These are phyloP conservation scores for Hortiboletus campestris DNA, from an alignment of 768 basidiomycete species.

Conservation along the genomic window DNA sequence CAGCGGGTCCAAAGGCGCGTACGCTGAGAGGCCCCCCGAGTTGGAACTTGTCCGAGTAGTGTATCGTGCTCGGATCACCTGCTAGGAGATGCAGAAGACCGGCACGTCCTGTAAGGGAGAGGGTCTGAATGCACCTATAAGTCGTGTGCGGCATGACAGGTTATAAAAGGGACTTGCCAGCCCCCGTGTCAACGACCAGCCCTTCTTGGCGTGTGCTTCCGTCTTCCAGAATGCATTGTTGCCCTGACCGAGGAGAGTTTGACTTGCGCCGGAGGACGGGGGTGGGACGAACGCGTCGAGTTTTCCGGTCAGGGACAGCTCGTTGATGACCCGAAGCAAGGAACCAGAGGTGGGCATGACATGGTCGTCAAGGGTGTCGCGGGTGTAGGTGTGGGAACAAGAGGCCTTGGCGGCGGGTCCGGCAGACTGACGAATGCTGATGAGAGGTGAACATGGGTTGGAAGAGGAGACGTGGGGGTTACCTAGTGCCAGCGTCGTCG, in stretches of 20 bases:
- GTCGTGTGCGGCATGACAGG: background rate
- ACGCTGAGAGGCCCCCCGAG: slow-evolving; percentile 89
- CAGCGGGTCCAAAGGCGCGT: slow-evolving; percentile 70
- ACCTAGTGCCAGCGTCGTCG: slow-evolving; percentile 83
- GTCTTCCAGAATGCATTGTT: slow-evolving; percentile 29
- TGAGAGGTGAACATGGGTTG: slow-evolving; percentile 1
- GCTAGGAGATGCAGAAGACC: slow-evolving; percentile 70
- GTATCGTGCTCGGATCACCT: slow-evolving; percentile 36
- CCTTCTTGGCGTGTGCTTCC: slow-evolving; percentile 20
- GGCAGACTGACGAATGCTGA: slow-evolving; percentile 81
- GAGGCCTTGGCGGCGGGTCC: slow-evolving; percentile 82
- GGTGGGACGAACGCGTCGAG: slow-evolving; percentile 17
- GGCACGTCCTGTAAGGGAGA: slow-evolving; percentile 69
- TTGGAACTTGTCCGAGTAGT: slow-evolving; percentile 86
- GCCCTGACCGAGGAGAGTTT: slow-evolving; percentile 18
- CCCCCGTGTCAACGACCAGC: slow-evolving; percentile 22
- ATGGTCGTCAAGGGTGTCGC: slow-evolving; percentile 44
- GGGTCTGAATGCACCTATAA: slow-evolving; percentile 46
- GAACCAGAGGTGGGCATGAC: slow-evolving; percentile 28
- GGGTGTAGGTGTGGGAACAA: slow-evolving; percentile 70
- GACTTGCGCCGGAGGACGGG: background rate
- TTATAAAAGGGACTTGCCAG: slow-evolving; percentile 16
- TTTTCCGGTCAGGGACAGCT: slow-evolving; percentile 22
- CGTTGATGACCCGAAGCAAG: slow-evolving; percentile 20
- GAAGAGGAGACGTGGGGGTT: background rate